A percentile compares a stretch with the other conserved stretches of the same genome.
phyloP scores from a whole-genome alignment of 225 moss, liverwort and hornwort genomes.

The Sphagnum contortum region DNA sequence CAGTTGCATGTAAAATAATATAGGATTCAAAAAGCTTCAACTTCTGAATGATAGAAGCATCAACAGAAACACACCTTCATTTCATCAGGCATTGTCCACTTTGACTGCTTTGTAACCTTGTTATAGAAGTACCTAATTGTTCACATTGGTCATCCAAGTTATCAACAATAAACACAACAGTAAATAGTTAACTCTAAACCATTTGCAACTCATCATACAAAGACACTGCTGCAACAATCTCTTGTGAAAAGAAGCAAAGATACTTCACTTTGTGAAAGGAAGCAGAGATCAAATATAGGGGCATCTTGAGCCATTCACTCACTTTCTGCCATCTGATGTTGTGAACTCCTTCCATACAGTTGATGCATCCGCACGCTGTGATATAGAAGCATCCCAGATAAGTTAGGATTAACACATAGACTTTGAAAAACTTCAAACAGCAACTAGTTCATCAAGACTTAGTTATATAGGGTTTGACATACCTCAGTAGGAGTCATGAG shows the following conservation, averaged over 20 bases:
- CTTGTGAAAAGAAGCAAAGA: too few species aligned
- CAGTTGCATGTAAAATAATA: too few species aligned
- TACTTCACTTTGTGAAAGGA: too few species aligned
- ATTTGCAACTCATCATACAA: not conserved
- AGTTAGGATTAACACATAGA: too few species aligned
- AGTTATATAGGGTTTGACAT: not conserved
- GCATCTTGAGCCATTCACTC: constrained; percentile 13
- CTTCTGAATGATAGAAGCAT: not conserved
- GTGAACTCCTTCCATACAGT: constrained; percentile 99
- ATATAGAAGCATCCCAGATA: not conserved
- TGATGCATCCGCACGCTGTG: constrained; percentile 97
- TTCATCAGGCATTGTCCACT: constrained; percentile 99
- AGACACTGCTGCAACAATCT: not conserved
- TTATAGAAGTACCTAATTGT: constrained; percentile 86
- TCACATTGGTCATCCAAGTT: not conserved
- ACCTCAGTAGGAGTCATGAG: constrained; percentile 97
- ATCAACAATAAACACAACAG: not conserved
- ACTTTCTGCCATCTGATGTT: constrained; percentile 92
- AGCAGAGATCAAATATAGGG: too few species aligned
- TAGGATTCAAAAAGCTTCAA: too few species aligned
- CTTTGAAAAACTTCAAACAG: too few species aligned
- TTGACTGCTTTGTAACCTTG: constrained; percentile 82
- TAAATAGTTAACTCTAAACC: too few species aligned
- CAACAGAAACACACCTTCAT: constrained; percentile 61
- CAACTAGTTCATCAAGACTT: too few species aligned